Evolutionary conservation across 2,329 filamentous ascomycete genomes (phyloP).

Genomic region (Epicoccum sorghinum): DNA sequence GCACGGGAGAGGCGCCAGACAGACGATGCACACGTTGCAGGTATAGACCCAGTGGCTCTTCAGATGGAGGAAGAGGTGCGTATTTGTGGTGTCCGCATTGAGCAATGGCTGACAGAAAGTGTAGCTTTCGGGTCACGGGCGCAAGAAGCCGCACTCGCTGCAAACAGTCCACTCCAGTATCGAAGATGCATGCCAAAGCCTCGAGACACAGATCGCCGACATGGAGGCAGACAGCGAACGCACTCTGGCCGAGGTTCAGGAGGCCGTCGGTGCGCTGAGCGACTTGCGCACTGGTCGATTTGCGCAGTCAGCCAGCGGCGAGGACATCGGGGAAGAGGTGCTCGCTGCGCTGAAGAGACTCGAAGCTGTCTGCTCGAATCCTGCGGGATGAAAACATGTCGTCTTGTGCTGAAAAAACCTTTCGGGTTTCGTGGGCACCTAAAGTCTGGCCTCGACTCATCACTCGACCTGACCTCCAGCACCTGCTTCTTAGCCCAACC

Average conservation of each 20-base stretch:
- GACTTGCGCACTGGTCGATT: slow-evolving; percentile 83
- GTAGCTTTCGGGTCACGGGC: slow-evolving; percentile 62
- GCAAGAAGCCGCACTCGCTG: slow-evolving; percentile 64
- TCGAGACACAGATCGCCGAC: slow-evolving; percentile 71
- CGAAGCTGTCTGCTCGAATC: slow-evolving; percentile 62
- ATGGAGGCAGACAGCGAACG: slow-evolving; percentile 69
- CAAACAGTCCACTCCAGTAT: slow-evolving; percentile 71
- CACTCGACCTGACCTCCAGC: background rate
- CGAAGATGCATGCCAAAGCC: slow-evolving; percentile 66
- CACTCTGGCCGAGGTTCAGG: slow-evolving; percentile 66
- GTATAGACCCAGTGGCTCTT: slow-evolving; percentile 65
- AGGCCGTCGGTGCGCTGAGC: slow-evolving; percentile 74
- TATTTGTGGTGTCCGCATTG: background rate
- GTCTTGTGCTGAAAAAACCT: background rate
- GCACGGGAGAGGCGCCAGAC: slow-evolving; percentile 60
- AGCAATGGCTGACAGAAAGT: slow-evolving; percentile 13
- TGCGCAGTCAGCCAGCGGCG: slow-evolving; percentile 56
- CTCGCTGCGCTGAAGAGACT: slow-evolving; percentile 69
- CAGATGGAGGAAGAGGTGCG: slow-evolving; percentile 58
- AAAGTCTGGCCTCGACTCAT: background rate
- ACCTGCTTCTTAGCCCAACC: background rate
- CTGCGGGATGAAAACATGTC: slow-evolving; percentile 23
- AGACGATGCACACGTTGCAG: slow-evolving; percentile 59
- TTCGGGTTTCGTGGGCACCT: background rate
- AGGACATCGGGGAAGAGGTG: slow-evolving; percentile 68